phyloP scores from a whole-genome alignment of 495 filamentous ascomycete species.

The Articulospora tetracladia region DNA sequence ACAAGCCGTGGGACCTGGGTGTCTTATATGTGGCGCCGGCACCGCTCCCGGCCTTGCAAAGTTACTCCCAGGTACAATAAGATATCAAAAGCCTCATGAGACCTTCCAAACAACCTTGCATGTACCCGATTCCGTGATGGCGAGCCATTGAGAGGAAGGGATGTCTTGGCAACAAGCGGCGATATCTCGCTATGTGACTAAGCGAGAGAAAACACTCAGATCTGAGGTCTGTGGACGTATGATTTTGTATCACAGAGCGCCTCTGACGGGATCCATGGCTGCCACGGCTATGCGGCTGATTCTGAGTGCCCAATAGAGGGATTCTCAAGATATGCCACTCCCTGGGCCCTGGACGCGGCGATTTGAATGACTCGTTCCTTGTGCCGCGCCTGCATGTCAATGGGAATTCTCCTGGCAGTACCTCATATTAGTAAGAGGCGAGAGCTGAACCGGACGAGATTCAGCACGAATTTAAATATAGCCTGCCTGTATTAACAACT shows the following conservation, averaged over 20 bases:
- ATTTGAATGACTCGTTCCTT: background rate
- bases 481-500: background rate
- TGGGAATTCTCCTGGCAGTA: background rate
- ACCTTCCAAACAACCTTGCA: background rate
- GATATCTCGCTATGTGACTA: constrained; percentile 16
- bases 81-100: constrained; percentile 16
- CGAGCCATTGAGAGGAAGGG: constrained; percentile 3
- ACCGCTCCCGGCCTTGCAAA: background rate
- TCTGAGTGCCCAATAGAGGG: background rate
- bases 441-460: no score
- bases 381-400: background rate
- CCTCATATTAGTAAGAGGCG: no score
- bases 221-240: background rate
- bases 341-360: background rate
- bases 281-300: constrained; percentile 8
- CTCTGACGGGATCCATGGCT: background rate
- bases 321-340: background rate
- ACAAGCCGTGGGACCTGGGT: background rate
- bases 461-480: no score
- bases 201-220: background rate
- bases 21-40: constrained; percentile 7
- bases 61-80: background rate
- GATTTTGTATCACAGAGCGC: background rate
- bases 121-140: background rate
- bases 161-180: constrained; percentile 14